These are phyloP conservation scores for Myxozyma kluyveri DNA, from an alignment of 805 yeast species.

Conservation along the genomic window DNA sequence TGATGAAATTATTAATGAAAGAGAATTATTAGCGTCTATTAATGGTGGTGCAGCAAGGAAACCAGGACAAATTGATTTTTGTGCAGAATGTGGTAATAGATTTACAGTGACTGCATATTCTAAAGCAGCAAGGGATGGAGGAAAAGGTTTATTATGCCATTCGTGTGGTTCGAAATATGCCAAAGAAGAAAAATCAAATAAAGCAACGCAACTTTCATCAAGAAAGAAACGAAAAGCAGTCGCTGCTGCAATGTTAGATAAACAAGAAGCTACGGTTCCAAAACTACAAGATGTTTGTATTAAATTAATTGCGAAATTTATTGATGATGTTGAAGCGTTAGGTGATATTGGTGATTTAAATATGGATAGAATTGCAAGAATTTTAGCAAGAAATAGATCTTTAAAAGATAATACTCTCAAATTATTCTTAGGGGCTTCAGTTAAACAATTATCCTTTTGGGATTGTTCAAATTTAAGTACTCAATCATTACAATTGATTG, in stretches of 20 bases:
- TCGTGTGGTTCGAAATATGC: conserved; percentile 58
- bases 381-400: conserved; percentile 78
- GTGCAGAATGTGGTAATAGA: conserved; percentile 59
- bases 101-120: conserved; percentile 70
- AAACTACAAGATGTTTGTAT: conserved; percentile 83
- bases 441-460: conserved; percentile 69
- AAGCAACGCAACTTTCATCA: conserved; percentile 54
- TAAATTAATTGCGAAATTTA: conserved; percentile 58
- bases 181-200: conserved; percentile 43
- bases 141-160: conserved; percentile 51
- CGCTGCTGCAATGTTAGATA: conserved; percentile 81
- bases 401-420: conserved; percentile 68
- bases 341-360: conserved; percentile 84
- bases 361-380: conserved; percentile 66
- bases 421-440: conserved; percentile 64
- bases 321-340: conserved; percentile 70
- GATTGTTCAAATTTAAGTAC: conserved; percentile 79
- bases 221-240: conserved; percentile 71
- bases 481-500: conserved; percentile 64
- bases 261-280: conserved; percentile 59
- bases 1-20: conserved; percentile 3
- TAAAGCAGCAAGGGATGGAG: conserved; percentile 43
- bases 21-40: background rate
- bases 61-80: conserved; percentile 46
- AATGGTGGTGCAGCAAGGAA: conserved; percentile 9